Base-by-base conservation (phyloP, 2,329 filamentous ascomycete genomes). In the Hypoxylon sp. region DNA sequence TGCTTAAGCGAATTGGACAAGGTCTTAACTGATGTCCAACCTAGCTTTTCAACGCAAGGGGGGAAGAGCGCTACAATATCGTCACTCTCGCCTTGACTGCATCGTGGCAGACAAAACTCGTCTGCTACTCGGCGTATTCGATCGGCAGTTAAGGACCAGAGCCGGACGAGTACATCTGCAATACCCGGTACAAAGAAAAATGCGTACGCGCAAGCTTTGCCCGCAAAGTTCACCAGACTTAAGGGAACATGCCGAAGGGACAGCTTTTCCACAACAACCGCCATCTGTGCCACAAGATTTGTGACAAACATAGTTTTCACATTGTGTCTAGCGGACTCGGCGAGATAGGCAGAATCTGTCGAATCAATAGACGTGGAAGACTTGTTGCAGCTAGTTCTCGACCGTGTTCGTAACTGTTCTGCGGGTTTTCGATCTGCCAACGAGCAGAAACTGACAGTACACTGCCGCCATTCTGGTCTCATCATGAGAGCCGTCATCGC, bases 111-210 rank as follows among this genome's bases (percentile, higher is more conserved):
- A 3, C 88, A 87, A 70, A 92, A 89, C 74, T 92, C 91, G 54
- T 90, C 87, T 8, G 93, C 85, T 1, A 93, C 87, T 24, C 93
- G 89, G 70, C 92, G 88, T 75, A 97, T 85, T 46, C 89, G 82
- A 63, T 90, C 89, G 3, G 90, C 83, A 2, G 90, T 88, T 19
- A 93, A 84, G 39, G 88, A 89, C 94, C 94, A 97, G 4, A 97
- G 83, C 14, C 94, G 89, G 26, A 95, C 88, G 53, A 97, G 84
- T 55, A 97, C 88, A 75, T 97, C 94, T 6, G 93, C 92, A 60
- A 97, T 88, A 3, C 93, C 93, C 0, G 94, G 93, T 29, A 93
- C 94, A 75, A 97, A 98, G 81, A 95, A 96, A 80, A 97, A 97
- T 31, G 93, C 94, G 79, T 97, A 97, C 1, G 94, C 94, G 76